Conservation (phyloP, 352 stramenopile genomes). For the Pythium sp. region DNA sequence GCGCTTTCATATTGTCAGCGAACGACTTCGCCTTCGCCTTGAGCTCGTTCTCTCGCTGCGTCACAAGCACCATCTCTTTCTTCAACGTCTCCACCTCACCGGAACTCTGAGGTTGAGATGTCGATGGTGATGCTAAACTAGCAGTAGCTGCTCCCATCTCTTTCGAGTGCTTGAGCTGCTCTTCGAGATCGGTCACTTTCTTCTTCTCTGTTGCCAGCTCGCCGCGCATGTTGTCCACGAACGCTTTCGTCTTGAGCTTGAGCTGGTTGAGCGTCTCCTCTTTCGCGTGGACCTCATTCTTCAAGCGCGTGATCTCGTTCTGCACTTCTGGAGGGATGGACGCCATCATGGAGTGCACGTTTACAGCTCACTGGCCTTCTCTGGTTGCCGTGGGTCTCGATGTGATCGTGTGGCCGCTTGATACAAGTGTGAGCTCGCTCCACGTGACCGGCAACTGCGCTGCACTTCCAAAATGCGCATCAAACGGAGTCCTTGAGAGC, state of each 20-base stretch:
- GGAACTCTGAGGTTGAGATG: neutral
- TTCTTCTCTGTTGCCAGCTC: conserved; percentile 65
- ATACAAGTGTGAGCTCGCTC: neutral
- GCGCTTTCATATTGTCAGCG: conserved; percentile 62
- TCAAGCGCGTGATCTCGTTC: conserved; percentile 53
- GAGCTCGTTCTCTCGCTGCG: conserved; percentile 56
- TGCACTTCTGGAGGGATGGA: conserved; percentile 27
- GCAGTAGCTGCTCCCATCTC: conserved; percentile 10
- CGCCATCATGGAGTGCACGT: neutral
- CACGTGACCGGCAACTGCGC: neutral
- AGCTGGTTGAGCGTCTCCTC: conserved; percentile 78
- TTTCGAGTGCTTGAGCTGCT: conserved; percentile 37
- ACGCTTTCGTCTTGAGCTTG: conserved; percentile 84
- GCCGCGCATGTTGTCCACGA: conserved; percentile 73
- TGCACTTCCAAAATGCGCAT: conserved; percentile 11
- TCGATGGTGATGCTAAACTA: neutral
- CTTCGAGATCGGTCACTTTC: conserved; percentile 55
- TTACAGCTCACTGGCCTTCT: neutral
- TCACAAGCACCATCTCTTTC: conserved; percentile 40
- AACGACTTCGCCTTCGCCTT: conserved; percentile 69
- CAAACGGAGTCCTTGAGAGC: neutral
- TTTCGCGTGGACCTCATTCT: conserved; percentile 60
- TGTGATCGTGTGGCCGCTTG: neutral
- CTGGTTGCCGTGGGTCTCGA: neutral
- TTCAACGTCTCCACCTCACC: conserved; percentile 41